Percentiles rank a stretch among this genome's conserved stretches.
Conservation (phyloP, 352 stramenopile species). For the Phytophthora boehmeriae region DNA sequence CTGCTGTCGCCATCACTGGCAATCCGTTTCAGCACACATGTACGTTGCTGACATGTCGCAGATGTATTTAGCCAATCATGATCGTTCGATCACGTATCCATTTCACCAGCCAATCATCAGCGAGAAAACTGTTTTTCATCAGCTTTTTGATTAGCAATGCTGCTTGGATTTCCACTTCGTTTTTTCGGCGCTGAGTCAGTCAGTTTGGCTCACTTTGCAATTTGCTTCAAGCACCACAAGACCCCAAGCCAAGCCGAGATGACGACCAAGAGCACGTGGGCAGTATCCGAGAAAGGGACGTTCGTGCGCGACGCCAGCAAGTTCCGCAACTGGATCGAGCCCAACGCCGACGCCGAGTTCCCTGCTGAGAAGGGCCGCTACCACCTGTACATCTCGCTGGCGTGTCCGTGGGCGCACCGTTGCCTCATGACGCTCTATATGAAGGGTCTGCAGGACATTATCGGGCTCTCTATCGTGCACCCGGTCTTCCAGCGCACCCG, state of each 20-base stretch:
- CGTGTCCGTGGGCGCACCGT: slow-evolving; percentile 91
- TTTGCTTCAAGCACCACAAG: background rate
- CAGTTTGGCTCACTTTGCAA: slow-evolving; percentile 27
- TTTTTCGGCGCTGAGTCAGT: slow-evolving; percentile 3
- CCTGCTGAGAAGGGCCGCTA: slow-evolving; percentile 76
- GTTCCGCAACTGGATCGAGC: slow-evolving; percentile 85
- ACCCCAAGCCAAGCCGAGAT: slow-evolving; percentile 25
- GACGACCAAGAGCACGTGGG: slow-evolving; percentile 69
- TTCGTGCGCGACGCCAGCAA: slow-evolving; percentile 78
- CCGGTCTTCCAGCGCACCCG: slow-evolving; percentile 82
- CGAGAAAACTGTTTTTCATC: slow-evolving; percentile 1
- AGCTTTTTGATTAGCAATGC: slow-evolving; percentile 22
- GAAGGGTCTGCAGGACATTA: slow-evolving; percentile 95
- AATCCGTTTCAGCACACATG: slow-evolving; percentile 6
- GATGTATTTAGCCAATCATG: background rate
- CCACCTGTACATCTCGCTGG: slow-evolving; percentile 96
- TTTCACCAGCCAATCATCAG: slow-evolving; percentile 18
- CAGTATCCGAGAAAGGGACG: slow-evolving; percentile 67
- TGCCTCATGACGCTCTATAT: slow-evolving; percentile 89
- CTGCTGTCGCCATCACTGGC: slow-evolving; percentile 4
- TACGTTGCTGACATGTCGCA: background rate
- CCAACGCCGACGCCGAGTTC: slow-evolving; percentile 62
- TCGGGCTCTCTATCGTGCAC: slow-evolving; percentile 93
- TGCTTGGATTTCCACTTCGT: slow-evolving; percentile 21
- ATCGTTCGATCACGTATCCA: background rate